Conservation (phyloP, 2,329 filamentous ascomycete genomes). For the Ceratocystis colombiana region DNA sequence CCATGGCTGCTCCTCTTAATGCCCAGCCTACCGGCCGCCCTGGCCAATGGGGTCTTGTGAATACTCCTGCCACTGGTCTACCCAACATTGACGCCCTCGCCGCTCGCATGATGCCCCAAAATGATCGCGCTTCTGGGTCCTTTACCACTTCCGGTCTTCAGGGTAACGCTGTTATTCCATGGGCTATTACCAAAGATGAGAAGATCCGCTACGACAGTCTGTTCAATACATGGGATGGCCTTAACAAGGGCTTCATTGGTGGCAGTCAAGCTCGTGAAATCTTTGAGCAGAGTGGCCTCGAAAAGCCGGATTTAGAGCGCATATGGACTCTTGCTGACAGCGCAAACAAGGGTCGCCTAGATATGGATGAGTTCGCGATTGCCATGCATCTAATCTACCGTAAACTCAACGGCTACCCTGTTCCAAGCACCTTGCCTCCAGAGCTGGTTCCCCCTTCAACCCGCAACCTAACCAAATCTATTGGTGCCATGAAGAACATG, state of each 20-base stretch:
- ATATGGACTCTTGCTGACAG: slow-evolving; percentile 94
- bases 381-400: slow-evolving; percentile 99
- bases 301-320: slow-evolving; percentile 78
- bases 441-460: slow-evolving; percentile 93
- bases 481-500: slow-evolving; percentile 84
- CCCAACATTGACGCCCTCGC: slow-evolving; percentile 91
- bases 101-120: slow-evolving; percentile 93
- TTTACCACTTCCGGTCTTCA: slow-evolving; percentile 81
- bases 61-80: slow-evolving; percentile 76
- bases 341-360: slow-evolving; percentile 84
- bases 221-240: slow-evolving; percentile 93
- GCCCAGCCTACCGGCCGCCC: slow-evolving; percentile 89
- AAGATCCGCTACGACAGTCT: slow-evolving; percentile 93
- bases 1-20: slow-evolving; percentile 58
- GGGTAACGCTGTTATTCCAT: slow-evolving; percentile 91
- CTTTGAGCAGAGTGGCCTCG: slow-evolving; percentile 88
- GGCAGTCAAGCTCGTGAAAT: slow-evolving; percentile 94
- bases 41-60: slow-evolving; percentile 97
- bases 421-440: slow-evolving; percentile 76
- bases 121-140: slow-evolving; percentile 70
- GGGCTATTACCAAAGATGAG: slow-evolving; percentile 97
- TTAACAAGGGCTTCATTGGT: slow-evolving; percentile 83
- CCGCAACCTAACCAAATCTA: slow-evolving; percentile 82
- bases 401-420: slow-evolving; percentile 88
- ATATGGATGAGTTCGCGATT: slow-evolving; percentile 95